phyloP scores from a whole-genome alignment of 306 rosid genomes.

The Datisca glomerata region DNA sequence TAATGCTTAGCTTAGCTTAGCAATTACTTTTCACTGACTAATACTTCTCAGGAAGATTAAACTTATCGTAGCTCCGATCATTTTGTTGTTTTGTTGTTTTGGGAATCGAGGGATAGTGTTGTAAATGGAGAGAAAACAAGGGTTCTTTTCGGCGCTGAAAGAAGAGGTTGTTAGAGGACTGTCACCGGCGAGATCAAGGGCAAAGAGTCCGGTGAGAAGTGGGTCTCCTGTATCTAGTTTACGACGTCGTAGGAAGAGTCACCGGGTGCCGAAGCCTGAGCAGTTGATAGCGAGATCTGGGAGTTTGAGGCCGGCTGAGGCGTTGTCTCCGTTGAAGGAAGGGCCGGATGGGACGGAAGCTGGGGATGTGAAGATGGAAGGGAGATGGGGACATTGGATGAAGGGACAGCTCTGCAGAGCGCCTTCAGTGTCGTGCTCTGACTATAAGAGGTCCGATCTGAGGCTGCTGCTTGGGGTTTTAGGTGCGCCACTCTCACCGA shows the following conservation, averaged over 20 bases:
- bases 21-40: too few relatives aligned
- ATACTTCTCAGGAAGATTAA: too few relatives aligned
- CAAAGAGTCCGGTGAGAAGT: constrained; percentile 34
- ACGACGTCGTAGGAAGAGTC: constrained; percentile 51
- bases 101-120: too few relatives aligned
- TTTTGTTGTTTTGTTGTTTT: too few relatives aligned
- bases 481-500: neutral
- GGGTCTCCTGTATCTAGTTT: constrained; percentile 23
- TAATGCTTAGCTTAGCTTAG: too few relatives aligned
- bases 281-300: constrained; percentile 54
- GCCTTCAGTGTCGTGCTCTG: constrained; percentile 49
- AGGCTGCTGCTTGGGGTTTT: constrained; percentile 16
- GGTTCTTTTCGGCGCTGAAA: constrained; percentile 44
- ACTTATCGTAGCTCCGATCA: too few relatives aligned
- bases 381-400: constrained; percentile 84
- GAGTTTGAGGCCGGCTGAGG: constrained; percentile 61
- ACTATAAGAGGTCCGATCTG: constrained; percentile 72
- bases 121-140: constrained; percentile 52
- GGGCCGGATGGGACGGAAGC: constrained; percentile 92
- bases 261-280: constrained; percentile 43
- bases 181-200: constrained; percentile 43
- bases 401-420: constrained; percentile 61
- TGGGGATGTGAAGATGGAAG: constrained; percentile 46
- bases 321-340: constrained; percentile 75
- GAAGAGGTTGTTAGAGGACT: constrained; percentile 49